Conservation (phyloP, 257 asterid genomes). For the Voacanga thouarsii region DNA sequence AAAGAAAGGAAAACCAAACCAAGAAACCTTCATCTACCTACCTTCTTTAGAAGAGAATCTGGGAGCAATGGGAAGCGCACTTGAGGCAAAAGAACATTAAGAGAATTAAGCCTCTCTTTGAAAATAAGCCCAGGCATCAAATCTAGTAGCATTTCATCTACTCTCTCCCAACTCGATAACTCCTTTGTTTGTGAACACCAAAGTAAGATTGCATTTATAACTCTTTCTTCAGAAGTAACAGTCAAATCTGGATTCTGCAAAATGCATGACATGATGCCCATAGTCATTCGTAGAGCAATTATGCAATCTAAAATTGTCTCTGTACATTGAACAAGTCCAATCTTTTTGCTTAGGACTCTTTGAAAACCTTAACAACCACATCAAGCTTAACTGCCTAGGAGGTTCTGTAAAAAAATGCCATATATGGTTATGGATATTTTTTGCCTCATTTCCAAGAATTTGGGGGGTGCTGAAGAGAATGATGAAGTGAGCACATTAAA, state of each 20-base stretch:
- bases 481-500: neutral
- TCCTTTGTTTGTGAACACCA: conserved; percentile 77
- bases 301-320: conserved; percentile 1
- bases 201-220: conserved; percentile 74
- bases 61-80: conserved; percentile 87
- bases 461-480: neutral
- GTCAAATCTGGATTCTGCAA: conserved; percentile 94
- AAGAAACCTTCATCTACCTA: conserved; percentile 15
- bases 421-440: neutral
- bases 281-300: conserved; percentile 15
- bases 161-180: conserved; percentile 63
- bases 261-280: conserved; percentile 22
- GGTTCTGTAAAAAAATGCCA: neutral
- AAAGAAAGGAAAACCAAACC: conserved; percentile 9
- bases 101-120: conserved; percentile 55
- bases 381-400: neutral
- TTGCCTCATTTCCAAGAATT: neutral
- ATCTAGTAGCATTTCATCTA: conserved; percentile 52
- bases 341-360: neutral
- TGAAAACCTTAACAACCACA: neutral
- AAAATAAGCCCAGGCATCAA: conserved; percentile 54
- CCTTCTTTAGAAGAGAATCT: conserved; percentile 56
- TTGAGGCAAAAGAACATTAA: conserved; percentile 44
- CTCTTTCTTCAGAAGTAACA: conserved; percentile 91
- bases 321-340: neutral